Percentiles rank a stretch among this genome's conserved stretches.
phyloP scores from a whole-genome alignment of 164 flowering plant species.

The Magnolia sinica region DNA sequence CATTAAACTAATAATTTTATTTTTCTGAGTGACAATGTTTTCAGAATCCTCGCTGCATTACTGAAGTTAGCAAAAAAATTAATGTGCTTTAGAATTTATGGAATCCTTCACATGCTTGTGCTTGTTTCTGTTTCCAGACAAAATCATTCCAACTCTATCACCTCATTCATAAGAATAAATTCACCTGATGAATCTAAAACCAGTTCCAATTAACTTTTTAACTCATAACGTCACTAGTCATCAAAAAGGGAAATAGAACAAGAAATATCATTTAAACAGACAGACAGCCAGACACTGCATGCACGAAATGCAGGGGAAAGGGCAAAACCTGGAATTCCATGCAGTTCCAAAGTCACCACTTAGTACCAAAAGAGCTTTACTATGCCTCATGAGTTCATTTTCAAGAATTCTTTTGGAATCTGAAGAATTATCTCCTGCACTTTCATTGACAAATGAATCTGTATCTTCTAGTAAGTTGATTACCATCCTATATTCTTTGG shows the following conservation, averaged over 20 bases:
- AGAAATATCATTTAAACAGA: not conserved
- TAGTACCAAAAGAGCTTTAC: slow-evolving; percentile 75
- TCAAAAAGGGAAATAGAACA: not conserved
- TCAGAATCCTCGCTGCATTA: not conserved
- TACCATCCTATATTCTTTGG: slow-evolving; percentile 24
- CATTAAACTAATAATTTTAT: too few relatives aligned
- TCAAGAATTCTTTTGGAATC: slow-evolving; percentile 28
- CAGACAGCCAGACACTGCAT: not conserved
- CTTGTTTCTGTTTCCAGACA: too few relatives aligned
- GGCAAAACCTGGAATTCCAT: slow-evolving; percentile 84
- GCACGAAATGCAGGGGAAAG: not conserved
- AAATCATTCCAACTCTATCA: too few relatives aligned
- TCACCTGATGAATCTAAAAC: too few relatives aligned
- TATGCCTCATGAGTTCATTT: slow-evolving; percentile 66
- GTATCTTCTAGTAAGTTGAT: slow-evolving; percentile 8
- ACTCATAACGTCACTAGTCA: too few relatives aligned
- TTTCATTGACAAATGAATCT: slow-evolving; percentile 16
- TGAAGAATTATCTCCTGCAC: slow-evolving; percentile 6
- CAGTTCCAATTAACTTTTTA: too few relatives aligned
- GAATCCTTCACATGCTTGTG: not conserved
- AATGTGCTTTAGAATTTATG: not conserved
- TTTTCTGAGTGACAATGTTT: not conserved
- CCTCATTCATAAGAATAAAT: too few relatives aligned
- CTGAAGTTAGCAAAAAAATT: not conserved
- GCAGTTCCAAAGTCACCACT: slow-evolving; percentile 81